Evolutionary conservation across 2,329 filamentous ascomycete species (phyloP).

Genomic region (Neonectria magnoliae): DNA sequence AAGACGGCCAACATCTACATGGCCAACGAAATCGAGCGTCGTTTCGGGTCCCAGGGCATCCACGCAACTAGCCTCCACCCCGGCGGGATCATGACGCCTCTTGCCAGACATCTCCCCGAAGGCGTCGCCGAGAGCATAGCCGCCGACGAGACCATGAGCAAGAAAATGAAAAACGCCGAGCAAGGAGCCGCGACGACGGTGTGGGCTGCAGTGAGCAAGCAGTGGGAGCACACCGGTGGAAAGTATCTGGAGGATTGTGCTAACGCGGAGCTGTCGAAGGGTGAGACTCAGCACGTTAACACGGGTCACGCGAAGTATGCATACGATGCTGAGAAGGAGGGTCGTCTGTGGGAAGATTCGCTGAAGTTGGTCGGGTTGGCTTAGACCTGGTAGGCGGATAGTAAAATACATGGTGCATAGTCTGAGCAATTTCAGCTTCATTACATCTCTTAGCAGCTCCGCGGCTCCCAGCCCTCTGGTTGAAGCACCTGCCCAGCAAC

Average conservation of each 20-base stretch:
- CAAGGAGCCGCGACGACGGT: slow-evolving; percentile 35
- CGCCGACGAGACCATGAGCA: not conserved
- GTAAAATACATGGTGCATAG: not conserved
- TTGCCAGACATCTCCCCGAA: not conserved
- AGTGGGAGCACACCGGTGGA: slow-evolving; percentile 29
- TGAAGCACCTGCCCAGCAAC: slow-evolving; percentile 18
- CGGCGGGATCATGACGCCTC: slow-evolving; percentile 46
- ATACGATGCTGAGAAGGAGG: slow-evolving; percentile 23
- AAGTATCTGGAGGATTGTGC: slow-evolving; percentile 26
- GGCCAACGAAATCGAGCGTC: slow-evolving; percentile 29
- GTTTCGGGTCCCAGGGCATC: slow-evolving; percentile 43
- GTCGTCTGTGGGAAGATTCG: slow-evolving; percentile 29
- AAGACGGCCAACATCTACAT: slow-evolving; percentile 59
- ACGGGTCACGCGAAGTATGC: slow-evolving; percentile 18
- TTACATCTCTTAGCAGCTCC: slow-evolving; percentile 6
- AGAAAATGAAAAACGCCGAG: slow-evolving; percentile 14
- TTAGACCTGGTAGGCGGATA: not conserved
- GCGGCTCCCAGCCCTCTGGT: slow-evolving; percentile 27
- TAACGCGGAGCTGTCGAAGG: slow-evolving; percentile 7
- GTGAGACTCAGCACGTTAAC: not conserved
- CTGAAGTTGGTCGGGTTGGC: slow-evolving; percentile 24
- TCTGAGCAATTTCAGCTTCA: not conserved
- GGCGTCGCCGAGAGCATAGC: not conserved
- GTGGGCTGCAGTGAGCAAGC: slow-evolving; percentile 28
- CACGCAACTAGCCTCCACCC: slow-evolving; percentile 38